Percentiles rank a stretch among this genome's conserved stretches.
These are phyloP conservation scores for Colletotrichum sp. DNA, from an alignment of 2,329 filamentous ascomycete genomes.

Conservation along the genomic window DNA sequence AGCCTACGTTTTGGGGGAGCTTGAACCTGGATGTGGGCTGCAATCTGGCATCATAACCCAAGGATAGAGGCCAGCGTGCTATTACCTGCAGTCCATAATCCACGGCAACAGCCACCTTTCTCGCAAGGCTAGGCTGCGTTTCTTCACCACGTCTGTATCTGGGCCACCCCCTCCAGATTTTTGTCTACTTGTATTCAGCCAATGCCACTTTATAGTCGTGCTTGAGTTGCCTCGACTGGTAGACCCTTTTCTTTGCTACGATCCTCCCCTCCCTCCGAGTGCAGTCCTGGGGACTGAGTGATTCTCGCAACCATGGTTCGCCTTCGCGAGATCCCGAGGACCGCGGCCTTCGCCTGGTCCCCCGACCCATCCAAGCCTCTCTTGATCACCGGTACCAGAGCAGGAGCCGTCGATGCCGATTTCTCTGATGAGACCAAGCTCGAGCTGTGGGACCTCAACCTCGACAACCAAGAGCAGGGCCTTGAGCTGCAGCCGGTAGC, in stretches of 20 bases:
- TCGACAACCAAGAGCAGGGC: conserved; percentile 77
- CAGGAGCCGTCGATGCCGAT: conserved; percentile 93
- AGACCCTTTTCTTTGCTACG: neutral
- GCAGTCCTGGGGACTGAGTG: conserved; percentile 23
- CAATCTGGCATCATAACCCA: conserved; percentile 26
- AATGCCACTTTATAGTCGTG: conserved; percentile 14
- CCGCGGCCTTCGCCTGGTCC: conserved; percentile 97
- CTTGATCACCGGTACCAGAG: conserved; percentile 91
- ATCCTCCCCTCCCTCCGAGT: conserved; percentile 7
- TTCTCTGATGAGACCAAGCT: conserved; percentile 98
- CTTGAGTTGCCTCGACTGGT: conserved; percentile 1
- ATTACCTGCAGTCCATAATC: neutral
- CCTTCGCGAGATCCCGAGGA: conserved; percentile 94
- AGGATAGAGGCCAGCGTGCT: conserved; percentile 10
- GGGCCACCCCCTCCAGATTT: neutral
- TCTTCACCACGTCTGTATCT: conserved; percentile 14
- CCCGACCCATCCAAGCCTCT: conserved; percentile 79
- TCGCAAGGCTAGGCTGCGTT: conserved; percentile 10
- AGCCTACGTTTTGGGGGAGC: neutral
- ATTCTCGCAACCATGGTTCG: conserved; percentile 77
- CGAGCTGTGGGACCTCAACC: conserved; percentile 92
- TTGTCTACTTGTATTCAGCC: neutral
- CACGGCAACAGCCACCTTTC: conserved; percentile 9
- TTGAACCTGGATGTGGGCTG: conserved; percentile 22
- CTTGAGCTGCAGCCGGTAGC: conserved; percentile 86